These are phyloP conservation scores for Patellifolia procumbens DNA, from an alignment of 179 eudicot genomes.

Conservation along the genomic window DNA sequence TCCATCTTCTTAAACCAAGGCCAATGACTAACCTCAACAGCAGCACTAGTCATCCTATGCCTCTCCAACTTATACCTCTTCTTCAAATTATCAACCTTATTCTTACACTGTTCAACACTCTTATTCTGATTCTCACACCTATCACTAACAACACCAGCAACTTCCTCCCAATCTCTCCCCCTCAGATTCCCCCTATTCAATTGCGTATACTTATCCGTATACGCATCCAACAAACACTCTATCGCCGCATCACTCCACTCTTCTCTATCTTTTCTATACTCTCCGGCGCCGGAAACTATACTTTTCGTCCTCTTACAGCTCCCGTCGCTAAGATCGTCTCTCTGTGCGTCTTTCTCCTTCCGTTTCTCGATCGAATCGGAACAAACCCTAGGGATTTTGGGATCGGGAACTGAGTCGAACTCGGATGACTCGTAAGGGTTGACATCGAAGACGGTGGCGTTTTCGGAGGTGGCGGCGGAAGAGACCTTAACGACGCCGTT, in stretches of 20 bases:
- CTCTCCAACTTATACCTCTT: conserved; percentile 93
- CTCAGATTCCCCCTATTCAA: conserved; percentile 80
- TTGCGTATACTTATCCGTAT: conserved; percentile 72
- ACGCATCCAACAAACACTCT: conserved; percentile 72
- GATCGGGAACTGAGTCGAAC: conserved; percentile 43
- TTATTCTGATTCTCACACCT: conserved; percentile 77
- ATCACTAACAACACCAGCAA: conserved; percentile 70
- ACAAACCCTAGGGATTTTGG: conserved; percentile 27
- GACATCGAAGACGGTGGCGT: conserved; percentile 34
- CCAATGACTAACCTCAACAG: conserved; percentile 62
- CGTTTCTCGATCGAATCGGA: conserved; percentile 35
- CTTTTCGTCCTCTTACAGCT: conserved; percentile 46
- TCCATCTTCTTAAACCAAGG: conserved; percentile 97
- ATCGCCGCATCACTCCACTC: conserved; percentile 96
- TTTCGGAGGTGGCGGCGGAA: conserved; percentile 6
- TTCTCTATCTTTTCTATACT: conserved; percentile 83
- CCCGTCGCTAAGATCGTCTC: conserved; percentile 7
- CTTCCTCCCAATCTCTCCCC: conserved; percentile 97
- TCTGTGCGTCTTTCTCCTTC: conserved; percentile 58
- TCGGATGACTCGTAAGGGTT: conserved; percentile 29
- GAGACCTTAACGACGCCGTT: conserved; percentile 14
- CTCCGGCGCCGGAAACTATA: conserved; percentile 38
- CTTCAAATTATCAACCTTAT: conserved; percentile 95
- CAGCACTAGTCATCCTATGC: conserved; percentile 66
- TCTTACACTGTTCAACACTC: conserved; percentile 97